Conservation (phyloP, 371 early-diverging fungal genomes). For the Mortierella sp. region DNA sequence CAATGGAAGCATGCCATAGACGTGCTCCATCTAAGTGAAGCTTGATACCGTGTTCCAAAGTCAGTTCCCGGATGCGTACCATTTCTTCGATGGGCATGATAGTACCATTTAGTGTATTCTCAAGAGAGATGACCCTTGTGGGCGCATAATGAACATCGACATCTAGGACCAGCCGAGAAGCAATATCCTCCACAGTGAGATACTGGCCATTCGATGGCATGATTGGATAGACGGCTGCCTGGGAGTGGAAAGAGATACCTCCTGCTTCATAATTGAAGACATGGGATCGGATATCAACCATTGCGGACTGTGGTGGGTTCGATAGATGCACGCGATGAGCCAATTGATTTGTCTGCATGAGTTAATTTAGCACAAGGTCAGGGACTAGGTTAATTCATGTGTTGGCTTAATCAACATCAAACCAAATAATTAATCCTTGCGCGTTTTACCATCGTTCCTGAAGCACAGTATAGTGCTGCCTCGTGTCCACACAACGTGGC, state of each 20-base stretch:
- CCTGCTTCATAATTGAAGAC: slow-evolving; percentile 86
- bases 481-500: slow-evolving; percentile 84
- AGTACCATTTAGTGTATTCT: slow-evolving; percentile 91
- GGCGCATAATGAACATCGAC: slow-evolving; percentile 74
- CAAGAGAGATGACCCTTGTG: slow-evolving; percentile 86
- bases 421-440: not conserved
- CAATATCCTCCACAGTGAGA: slow-evolving; percentile 79
- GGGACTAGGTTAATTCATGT: not conserved
- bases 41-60: slow-evolving; percentile 68
- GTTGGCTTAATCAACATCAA: not conserved
- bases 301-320: slow-evolving; percentile 84
- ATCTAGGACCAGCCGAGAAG: slow-evolving; percentile 61
- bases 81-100: slow-evolving; percentile 85
- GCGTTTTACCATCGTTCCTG: slow-evolving; percentile 81
- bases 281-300: slow-evolving; percentile 86
- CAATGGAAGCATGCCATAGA: slow-evolving; percentile 90
- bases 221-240: slow-evolving; percentile 82
- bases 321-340: slow-evolving; percentile 83
- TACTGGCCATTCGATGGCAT: slow-evolving; percentile 68
- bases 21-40: slow-evolving; percentile 95
- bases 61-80: slow-evolving; percentile 69
- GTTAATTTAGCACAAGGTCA: not conserved
- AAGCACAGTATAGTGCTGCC: slow-evolving; percentile 85
- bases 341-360: slow-evolving; percentile 79
- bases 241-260: slow-evolving; percentile 86